Evolutionary conservation across 257 asterid genomes (phyloP), one percentile per base, ranked within the genome.

Genomic region (Fraxinus quadrangulata): DNA sequence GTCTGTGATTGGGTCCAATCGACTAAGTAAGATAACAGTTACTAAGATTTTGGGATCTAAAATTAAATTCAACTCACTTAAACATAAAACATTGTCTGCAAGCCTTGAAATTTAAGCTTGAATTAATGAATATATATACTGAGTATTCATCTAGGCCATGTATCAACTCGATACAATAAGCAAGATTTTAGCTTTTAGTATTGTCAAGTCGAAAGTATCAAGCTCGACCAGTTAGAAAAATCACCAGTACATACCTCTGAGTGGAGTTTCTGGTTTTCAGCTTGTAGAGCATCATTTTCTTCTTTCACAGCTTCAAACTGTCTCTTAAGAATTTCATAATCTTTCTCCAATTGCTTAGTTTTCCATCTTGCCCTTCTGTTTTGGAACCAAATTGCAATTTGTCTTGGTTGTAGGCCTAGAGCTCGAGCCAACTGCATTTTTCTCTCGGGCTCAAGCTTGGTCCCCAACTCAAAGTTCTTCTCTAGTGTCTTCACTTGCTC

Each of bases 331-430:
- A 85, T 2, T 67, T 87, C 87, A 68, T 87, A 89, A 47, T 89
- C 93, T 37, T 81, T 89, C 83, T 89, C 93, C 78, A 89, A 45
- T 19, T 89, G 93, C 83, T 89, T 89, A 0, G 90, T 89, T 66
- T 89, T 89, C 93, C 93, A 89, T 1, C 93, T 75, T 1, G 93
- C 93, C 77, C 93, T 81, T 33, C 93, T 79, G 74, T 89, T 89
- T 61, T 89, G 93, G 54, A 89, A 89, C 93, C 93, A 89, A 11
- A 89, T 89, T 9, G 93, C 93, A 0, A 89, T 76, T 79, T 89
- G 93, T 28, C 93, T 74, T 6, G 93, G 93, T 85, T 87, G 91
- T 49, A 89, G 85, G 80, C 94, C 94, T 33, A 89, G 89, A 56
- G 90, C 89, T 54, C 92, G 79, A 12, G 92, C 90, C 67, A 89